These are phyloP conservation scores for Penicillium sp. DNA, from an alignment of 2,329 filamentous ascomycete genomes.

Conservation along the genomic window DNA sequence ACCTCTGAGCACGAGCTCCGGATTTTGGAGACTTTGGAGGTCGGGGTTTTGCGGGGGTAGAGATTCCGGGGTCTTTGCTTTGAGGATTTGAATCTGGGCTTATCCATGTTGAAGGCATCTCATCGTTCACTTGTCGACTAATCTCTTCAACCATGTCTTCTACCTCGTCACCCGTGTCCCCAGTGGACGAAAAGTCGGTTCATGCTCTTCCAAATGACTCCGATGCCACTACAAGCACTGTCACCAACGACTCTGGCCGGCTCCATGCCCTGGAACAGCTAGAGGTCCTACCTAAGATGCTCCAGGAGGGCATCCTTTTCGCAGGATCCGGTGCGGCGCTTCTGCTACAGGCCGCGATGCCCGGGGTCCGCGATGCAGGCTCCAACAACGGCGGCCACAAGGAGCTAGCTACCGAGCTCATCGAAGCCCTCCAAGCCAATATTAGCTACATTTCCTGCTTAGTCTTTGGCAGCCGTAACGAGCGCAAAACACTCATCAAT, in stretches of 20 bases:
- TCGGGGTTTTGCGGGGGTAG: conserved; percentile 12
- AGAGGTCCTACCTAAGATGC: conserved; percentile 37
- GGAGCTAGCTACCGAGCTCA: conserved; percentile 31
- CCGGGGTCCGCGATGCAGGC: conserved; percentile 22
- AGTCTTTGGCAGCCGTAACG: conserved; percentile 32
- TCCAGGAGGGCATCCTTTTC: conserved; percentile 38
- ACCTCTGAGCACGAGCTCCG: neutral
- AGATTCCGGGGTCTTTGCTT: neutral
- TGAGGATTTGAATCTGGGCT: neutral
- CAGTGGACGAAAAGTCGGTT: conserved; percentile 18
- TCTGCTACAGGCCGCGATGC: conserved; percentile 36
- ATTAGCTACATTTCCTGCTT: conserved; percentile 37
- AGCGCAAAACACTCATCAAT: conserved; percentile 31
- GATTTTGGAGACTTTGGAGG: neutral
- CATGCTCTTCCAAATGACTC: neutral
- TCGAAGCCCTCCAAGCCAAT: conserved; percentile 31
- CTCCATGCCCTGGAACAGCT: conserved; percentile 34
- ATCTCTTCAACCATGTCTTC: conserved; percentile 12
- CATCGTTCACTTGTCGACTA: neutral
- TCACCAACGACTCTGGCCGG: conserved; percentile 18
- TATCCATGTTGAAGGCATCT: neutral
- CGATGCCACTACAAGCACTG: conserved; percentile 1
- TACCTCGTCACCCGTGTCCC: conserved; percentile 19
- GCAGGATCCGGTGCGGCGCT: conserved; percentile 36
- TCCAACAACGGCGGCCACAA: conserved; percentile 7